Conservation (phyloP, 2,329 filamentous ascomycete genomes). For the Ascochyta viciae-villosae region DNA sequence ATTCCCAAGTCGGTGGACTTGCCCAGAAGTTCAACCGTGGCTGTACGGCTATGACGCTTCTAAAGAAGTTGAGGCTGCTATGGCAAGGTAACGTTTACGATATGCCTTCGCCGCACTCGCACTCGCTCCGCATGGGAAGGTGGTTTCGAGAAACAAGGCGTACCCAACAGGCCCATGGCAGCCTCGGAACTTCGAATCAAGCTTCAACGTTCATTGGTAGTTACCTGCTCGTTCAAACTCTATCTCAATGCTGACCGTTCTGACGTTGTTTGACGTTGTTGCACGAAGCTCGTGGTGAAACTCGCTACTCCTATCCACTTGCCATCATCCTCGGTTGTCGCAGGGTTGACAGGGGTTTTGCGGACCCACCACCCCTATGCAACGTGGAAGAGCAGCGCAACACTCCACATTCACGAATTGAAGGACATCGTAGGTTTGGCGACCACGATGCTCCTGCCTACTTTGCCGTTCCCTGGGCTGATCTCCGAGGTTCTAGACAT, state of each 20-base stretch:
- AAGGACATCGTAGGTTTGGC: conserved; percentile 9
- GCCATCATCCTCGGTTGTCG: conserved; percentile 12
- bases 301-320: conserved; percentile 6
- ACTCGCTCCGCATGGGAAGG: neutral
- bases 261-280: conserved; percentile 16
- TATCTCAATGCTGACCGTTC: conserved; percentile 2
- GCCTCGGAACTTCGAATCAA: conserved; percentile 13
- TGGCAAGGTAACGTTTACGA: conserved; percentile 3
- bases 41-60: conserved; percentile 46
- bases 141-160: neutral
- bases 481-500: conserved; percentile 6
- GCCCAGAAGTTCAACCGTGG: conserved; percentile 46
- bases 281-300: conserved; percentile 13
- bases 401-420: conserved; percentile 4
- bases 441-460: neutral
- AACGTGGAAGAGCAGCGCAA: conserved; percentile 4
- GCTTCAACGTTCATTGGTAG: neutral
- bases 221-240: neutral
- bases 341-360: conserved; percentile 1
- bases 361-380: conserved; percentile 1
- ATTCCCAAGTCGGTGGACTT: conserved; percentile 68
- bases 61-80: conserved; percentile 37
- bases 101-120: neutral
- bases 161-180: neutral
- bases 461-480: conserved; percentile 1